Evolutionary conservation across 768 basidiomycete genomes (phyloP), one percentile per base, ranked within the genome.

Genomic region (Panellus pusillus): DNA sequence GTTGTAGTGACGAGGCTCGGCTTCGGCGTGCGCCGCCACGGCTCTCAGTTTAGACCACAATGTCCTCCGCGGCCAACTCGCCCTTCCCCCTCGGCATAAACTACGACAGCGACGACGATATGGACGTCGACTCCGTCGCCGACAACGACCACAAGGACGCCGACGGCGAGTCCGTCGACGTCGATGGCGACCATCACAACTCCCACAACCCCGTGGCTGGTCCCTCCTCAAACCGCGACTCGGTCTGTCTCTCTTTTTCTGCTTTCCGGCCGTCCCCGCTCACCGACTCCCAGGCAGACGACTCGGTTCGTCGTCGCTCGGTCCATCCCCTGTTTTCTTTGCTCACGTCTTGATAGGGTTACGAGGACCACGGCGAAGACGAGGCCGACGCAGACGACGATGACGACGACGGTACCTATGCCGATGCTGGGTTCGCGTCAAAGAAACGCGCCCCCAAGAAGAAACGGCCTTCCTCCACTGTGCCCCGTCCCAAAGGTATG

Each of bases 321-420:
- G 39, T 38, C 55, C 51, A 44, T 59, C 57, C 56, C 55, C 50
- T 48, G 54, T 65, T 52, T 53, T 43, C 28, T 39, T 53, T 39
- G 58, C 36, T 65, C 47, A 64, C 57, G 47, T 63, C 60, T 36
- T 63, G 42, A 9, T 61, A 79, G 80, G 79, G 72, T 54, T 79
- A 74, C 56, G 69, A 77, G 44, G 80, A 81, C 60, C 74, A 82
- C 69, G 86, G 77, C 28, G 86, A 88, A 57, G 84, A 83, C 47
- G 73, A 75, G 13, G 73, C 78, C 42, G 80, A 85, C 32, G 11
- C 32, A 35, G 32, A 35, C 48, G 82, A 83, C 40, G 79, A 84
- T 17, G 86, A 86, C 17, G 86, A 84, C 54, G 89, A 91, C 64
- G 86, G 79, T 58, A 87, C 88, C 47, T 91, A 90, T 65, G 89